Percentiles rank a stretch among this genome's conserved stretches.
Evolutionary conservation across 2,329 filamentous ascomycete species (phyloP).

Genomic region (Fusarium anguioides): DNA sequence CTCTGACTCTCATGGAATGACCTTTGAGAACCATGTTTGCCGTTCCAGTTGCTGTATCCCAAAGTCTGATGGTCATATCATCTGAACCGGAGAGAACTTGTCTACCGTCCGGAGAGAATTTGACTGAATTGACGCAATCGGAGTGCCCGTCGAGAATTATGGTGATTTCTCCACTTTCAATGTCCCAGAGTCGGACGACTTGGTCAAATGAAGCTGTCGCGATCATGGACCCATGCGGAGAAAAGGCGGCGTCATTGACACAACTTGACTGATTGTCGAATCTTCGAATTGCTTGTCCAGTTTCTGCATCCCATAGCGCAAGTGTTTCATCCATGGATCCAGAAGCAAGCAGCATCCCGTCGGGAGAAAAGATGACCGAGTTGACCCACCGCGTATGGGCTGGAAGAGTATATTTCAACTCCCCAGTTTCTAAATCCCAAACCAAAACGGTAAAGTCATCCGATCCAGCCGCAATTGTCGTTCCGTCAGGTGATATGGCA

Average conservation of each 20-base stretch:
- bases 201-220: neutral
- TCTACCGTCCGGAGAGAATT: neutral
- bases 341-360: neutral
- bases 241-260: neutral
- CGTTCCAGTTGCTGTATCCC: neutral
- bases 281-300: neutral
- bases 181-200: neutral
- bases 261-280: neutral
- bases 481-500: neutral
- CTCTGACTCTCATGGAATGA: neutral
- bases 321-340: constrained; percentile 1
- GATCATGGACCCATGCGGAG: neutral
- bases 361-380: neutral
- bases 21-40: neutral
- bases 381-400: constrained; percentile 5
- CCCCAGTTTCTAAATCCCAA: neutral
- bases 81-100: neutral
- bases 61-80: neutral
- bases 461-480: neutral
- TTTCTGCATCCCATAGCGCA: neutral
- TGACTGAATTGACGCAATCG: neutral
- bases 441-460: constrained; percentile 2
- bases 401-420: neutral
- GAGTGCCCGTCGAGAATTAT: neutral
- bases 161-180: neutral